Conservation (phyloP, 371 early-diverging fungal genomes). For the Circinella minor region DNA sequence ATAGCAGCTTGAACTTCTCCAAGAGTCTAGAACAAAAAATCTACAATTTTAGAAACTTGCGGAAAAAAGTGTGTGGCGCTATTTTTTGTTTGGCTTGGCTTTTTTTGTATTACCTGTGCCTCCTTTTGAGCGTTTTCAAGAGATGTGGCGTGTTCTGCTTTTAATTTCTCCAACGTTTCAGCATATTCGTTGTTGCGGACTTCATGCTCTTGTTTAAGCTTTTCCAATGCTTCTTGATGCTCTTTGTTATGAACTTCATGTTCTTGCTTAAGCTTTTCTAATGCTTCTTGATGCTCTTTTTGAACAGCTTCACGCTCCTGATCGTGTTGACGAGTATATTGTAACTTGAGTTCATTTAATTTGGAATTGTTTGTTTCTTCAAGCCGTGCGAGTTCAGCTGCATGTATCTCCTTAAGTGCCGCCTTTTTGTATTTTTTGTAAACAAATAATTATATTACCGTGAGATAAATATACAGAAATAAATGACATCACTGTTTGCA, state of each 20-base stretch:
- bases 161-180: slow-evolving; percentile 5
- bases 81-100: neutral
- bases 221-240: slow-evolving; percentile 4
- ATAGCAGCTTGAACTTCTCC: neutral
- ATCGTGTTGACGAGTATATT: slow-evolving; percentile 17
- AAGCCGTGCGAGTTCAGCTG: slow-evolving; percentile 22
- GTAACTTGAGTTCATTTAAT: slow-evolving; percentile 24
- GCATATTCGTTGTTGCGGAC: neutral
- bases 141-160: slow-evolving; percentile 16
- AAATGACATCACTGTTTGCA: neutral
- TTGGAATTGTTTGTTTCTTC: slow-evolving; percentile 23
- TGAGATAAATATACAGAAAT: neutral
- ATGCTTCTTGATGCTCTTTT: slow-evolving; percentile 1
- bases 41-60: neutral
- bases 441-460: neutral
- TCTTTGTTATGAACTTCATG: neutral
- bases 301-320: slow-evolving; percentile 19
- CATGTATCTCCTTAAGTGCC: slow-evolving; percentile 32
- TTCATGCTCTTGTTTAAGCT: slow-evolving; percentile 4
- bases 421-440: neutral
- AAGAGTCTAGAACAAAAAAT: neutral
- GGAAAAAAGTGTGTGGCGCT: neutral
- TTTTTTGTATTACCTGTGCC: slow-evolving; percentile 11
- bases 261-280: slow-evolving; percentile 5
- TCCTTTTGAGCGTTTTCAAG: slow-evolving; percentile 15